Evolutionary conservation across 2,329 filamentous ascomycete genomes (phyloP).

Genomic region (Metarhizium brunneum): DNA sequence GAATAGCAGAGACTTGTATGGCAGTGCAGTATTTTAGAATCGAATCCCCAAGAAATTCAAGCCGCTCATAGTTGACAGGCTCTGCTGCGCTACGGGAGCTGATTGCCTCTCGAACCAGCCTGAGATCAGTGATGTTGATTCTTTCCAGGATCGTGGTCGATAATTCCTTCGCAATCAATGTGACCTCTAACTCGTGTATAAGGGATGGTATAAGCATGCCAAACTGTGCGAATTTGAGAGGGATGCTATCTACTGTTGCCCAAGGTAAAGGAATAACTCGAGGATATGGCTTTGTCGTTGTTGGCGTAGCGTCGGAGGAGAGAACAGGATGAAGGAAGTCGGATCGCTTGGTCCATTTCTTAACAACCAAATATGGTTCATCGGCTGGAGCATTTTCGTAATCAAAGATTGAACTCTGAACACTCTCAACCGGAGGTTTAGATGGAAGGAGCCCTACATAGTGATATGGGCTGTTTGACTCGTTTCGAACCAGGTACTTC

Average conservation of each 20-base stretch:
- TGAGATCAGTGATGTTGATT: slow-evolving; percentile 42
- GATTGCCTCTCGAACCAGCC: slow-evolving; percentile 58
- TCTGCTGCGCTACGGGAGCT: slow-evolving; percentile 53
- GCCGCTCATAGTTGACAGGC: slow-evolving; percentile 63
- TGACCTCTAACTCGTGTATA: slow-evolving; percentile 56
- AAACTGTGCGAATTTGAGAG: slow-evolving; percentile 35
- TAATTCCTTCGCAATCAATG: slow-evolving; percentile 54
- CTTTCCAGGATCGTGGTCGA: slow-evolving; percentile 22
- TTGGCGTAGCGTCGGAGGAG: slow-evolving; percentile 1
- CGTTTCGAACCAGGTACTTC: slow-evolving; percentile 32
- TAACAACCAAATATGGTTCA: slow-evolving; percentile 39
- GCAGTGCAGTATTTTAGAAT: slow-evolving; percentile 68
- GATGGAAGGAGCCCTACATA: slow-evolving; percentile 30
- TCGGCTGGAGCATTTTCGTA: slow-evolving; percentile 32
- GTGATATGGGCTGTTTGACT: slow-evolving; percentile 25
- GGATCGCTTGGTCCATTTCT: slow-evolving; percentile 41
- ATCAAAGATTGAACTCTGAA: slow-evolving; percentile 26
- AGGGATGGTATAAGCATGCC: slow-evolving; percentile 64
- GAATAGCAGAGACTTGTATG: slow-evolving; percentile 48
- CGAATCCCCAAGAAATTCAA: slow-evolving; percentile 83
- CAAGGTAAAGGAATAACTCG: slow-evolving; percentile 34
- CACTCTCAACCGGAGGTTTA: slow-evolving; percentile 33
- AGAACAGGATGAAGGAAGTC: slow-evolving; percentile 46
- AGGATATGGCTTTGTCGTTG: slow-evolving; percentile 31
- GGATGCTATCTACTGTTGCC: slow-evolving; percentile 41